Percentiles rank a stretch among this genome's conserved stretches.
Evolutionary conservation across 1,284 basidiomycete genomes (phyloP).

Genomic region (Ustilago curta): DNA sequence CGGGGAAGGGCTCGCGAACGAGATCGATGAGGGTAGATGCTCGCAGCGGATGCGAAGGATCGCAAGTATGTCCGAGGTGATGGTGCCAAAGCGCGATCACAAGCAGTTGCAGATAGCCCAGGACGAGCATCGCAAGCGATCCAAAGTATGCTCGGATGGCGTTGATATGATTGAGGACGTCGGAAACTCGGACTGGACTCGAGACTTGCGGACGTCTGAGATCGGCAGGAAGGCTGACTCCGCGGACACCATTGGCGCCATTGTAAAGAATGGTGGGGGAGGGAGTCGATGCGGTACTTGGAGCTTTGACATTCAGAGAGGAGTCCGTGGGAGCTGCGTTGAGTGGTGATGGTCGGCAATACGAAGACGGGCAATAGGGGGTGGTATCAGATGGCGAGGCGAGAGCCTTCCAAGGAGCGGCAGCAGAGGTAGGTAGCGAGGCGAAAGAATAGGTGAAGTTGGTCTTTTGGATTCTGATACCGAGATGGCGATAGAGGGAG

Average conservation of each 20-base stretch:
- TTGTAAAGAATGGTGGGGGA: constrained; percentile 56
- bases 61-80: constrained; percentile 43
- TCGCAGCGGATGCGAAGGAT: constrained; percentile 47
- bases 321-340: too few species aligned
- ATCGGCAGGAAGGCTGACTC: constrained; percentile 45
- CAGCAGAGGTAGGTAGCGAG: constrained; percentile 2
- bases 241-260: constrained; percentile 50
- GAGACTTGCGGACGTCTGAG: constrained; percentile 5
- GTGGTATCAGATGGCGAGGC: not conserved
- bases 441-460: constrained; percentile 65
- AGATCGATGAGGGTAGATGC: constrained; percentile 32
- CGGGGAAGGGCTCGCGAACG: constrained; percentile 25
- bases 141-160: constrained; percentile 19
- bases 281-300: constrained; percentile 4
- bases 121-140: constrained; percentile 31
- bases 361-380: not conserved
- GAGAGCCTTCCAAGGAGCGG: not conserved
- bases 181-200: constrained; percentile 10
- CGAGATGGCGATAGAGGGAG: constrained; percentile 54
- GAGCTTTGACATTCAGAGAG: not conserved
- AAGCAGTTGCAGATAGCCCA: constrained; percentile 61
- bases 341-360: not conserved
- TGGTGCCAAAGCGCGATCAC: constrained; percentile 56
- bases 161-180: constrained; percentile 9
- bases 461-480: constrained; percentile 40